Conservation (phyloP, 208 protist genomes). For the Acanthamoeba castellanii region DNA sequence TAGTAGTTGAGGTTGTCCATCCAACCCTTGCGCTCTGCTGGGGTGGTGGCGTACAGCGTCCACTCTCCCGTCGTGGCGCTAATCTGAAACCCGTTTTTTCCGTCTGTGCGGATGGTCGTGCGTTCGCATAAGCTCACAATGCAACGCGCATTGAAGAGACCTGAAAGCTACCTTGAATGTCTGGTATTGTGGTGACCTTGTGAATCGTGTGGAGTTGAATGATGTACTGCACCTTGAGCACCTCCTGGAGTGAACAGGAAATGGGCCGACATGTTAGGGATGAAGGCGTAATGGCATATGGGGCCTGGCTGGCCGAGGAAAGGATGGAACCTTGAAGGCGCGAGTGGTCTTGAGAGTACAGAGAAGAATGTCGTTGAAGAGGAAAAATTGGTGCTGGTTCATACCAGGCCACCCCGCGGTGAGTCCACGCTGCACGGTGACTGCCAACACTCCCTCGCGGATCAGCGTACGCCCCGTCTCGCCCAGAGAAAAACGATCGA, state of each 20-base stretch:
- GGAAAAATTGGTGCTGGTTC: background rate
- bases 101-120: background rate
- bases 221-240: background rate
- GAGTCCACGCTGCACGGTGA: background rate
- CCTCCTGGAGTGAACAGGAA: background rate
- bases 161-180: background rate
- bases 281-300: background rate
- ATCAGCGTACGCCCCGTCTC: background rate
- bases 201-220: background rate
- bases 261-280: background rate
- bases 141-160: no score
- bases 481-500: background rate
- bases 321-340: background rate
- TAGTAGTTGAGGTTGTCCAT: constrained; percentile 34
- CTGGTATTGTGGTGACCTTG: background rate
- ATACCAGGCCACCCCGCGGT: background rate
- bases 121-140: no score
- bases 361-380: constrained; percentile 40
- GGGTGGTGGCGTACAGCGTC: background rate
- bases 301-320: background rate
- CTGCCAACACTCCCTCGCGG: background rate
- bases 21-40: constrained; percentile 5
- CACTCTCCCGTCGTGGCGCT: background rate
- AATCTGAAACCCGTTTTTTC: background rate
- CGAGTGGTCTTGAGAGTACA: constrained; percentile 18